phyloP scores from a whole-genome alignment of 1,284 basidiomycete species.

The Ustilago curta region DNA sequence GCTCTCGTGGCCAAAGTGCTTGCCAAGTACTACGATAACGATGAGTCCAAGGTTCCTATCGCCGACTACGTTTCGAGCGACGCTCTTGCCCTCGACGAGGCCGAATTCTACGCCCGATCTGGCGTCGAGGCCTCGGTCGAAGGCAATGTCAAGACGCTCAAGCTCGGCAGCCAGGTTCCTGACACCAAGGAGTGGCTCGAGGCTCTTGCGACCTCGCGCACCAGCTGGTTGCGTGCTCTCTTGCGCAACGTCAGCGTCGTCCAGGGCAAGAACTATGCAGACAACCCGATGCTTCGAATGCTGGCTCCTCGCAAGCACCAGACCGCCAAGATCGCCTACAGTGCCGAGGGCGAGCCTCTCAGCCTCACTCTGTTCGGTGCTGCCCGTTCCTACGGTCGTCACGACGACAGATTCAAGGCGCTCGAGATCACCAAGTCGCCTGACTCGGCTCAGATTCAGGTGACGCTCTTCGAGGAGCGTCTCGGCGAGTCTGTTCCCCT shows the following conservation, averaged over 20 bases:
- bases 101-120: conserved; percentile 66
- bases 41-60: conserved; percentile 81
- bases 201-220: conserved; percentile 80
- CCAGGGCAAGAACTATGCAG: conserved; percentile 75
- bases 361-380: conserved; percentile 78
- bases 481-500: conserved; percentile 82
- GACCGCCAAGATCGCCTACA: conserved; percentile 76
- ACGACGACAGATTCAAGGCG: conserved; percentile 83
- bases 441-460: conserved; percentile 74
- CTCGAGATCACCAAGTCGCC: conserved; percentile 73
- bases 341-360: conserved; percentile 72
- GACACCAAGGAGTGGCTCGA: conserved; percentile 80
- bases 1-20: conserved; percentile 83
- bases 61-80: conserved; percentile 85
- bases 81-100: conserved; percentile 70
- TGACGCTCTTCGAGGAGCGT: conserved; percentile 88
- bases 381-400: conserved; percentile 82
- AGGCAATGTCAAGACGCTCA: conserved; percentile 70
- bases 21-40: conserved; percentile 83
- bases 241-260: conserved; percentile 81
- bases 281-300: conserved; percentile 89
- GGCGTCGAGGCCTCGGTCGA: conserved; percentile 74
- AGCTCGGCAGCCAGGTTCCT: conserved; percentile 47
- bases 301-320: conserved; percentile 85
- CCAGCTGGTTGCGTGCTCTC: conserved; percentile 89